Evolutionary conservation across 2,329 filamentous ascomycete species (phyloP).

Genomic region (Colletotrichum gloeosporioides): DNA sequence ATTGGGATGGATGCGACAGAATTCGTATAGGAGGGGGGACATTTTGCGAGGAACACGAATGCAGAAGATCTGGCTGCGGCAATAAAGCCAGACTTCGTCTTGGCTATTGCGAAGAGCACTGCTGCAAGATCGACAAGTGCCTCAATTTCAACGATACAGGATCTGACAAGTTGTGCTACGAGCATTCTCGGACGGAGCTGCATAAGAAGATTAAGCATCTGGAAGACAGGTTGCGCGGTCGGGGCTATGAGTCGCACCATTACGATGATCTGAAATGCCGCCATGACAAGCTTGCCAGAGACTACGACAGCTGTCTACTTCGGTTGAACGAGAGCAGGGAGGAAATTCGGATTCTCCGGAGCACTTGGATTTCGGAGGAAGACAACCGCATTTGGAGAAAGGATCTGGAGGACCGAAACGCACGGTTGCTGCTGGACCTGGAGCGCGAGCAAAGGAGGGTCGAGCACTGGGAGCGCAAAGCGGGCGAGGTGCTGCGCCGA

Average conservation of each 20-base stretch:
- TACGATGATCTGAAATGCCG: slow-evolving; percentile 5
- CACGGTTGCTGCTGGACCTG: slow-evolving; percentile 66
- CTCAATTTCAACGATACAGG: slow-evolving; percentile 11
- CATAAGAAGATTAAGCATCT: slow-evolving; percentile 1
- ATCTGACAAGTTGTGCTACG: slow-evolving; percentile 5
- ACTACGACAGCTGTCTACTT: neutral
- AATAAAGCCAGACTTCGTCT: neutral
- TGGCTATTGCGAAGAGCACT: slow-evolving; percentile 11
- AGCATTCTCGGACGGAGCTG: slow-evolving; percentile 10
- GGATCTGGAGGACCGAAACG: slow-evolving; percentile 9
- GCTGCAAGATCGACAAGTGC: slow-evolving; percentile 14
- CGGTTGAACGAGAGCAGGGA: neutral
- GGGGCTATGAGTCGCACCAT: neutral
- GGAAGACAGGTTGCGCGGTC: neutral
- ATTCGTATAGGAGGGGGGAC: neutral
- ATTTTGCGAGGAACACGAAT: slow-evolving; percentile 13
- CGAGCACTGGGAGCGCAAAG: slow-evolving; percentile 96
- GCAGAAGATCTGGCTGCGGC: neutral
- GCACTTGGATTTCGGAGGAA: slow-evolving; percentile 1
- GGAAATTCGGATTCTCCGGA: slow-evolving; percentile 1
- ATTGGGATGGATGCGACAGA: slow-evolving; percentile 2
- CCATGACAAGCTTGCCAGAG: slow-evolving; percentile 5
- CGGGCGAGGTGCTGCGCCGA: neutral
- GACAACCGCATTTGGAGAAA: slow-evolving; percentile 11
- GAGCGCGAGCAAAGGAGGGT: slow-evolving; percentile 94